Evolutionary conservation across 2,329 filamentous ascomycete genomes (phyloP), one percentile per base, ranked within the genome.

Genomic region (Torrubiellomyces zombiae): DNA sequence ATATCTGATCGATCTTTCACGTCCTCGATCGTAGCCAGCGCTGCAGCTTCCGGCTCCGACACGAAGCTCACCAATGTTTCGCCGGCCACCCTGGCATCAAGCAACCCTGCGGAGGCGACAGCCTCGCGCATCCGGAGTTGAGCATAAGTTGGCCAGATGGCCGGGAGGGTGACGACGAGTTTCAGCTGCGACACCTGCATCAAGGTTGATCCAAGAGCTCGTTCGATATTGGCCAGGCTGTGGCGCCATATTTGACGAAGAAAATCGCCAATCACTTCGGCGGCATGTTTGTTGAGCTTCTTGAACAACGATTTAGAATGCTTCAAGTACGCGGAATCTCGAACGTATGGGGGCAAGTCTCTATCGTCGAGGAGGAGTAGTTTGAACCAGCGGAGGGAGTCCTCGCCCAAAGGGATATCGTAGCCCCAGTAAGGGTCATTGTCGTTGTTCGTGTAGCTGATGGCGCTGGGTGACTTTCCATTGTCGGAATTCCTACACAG

Each of bases 31-130:
- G 47, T 48, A 0, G 53, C 47, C 0, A 62, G 18, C 0, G 55
- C 55, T 1, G 56, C 57, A 0, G 56, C 58, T 29, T 62, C 56
- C 0, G 57, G 58, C 28, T 62, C 58, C 0, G 50, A 46, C 0
- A 60, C 32, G 19, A 60, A 53, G 0, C 29, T 19, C 5, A 58
- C 23, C 0, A 23, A 38, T 0, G 56, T 58, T 0, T 38, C 17
- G 0, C 46, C 50, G 2, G 38, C 38, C 0, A 23, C 4, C 0
- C 48, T 35, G 0, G 18, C 7, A 0, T 36, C 28, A 0, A 58
- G 32, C 3, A 63, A 48, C 0, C 56, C 56, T 0, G 57, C 50
- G 0, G 24, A 11, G 0, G 32, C 18, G 0, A 45, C 42, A 0
- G 55, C 57, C 1, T 44, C 23, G 1, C 38, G 31, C 56, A 62